Percentiles rank a stretch among this genome's conserved stretches.
Conservation (phyloP, 1,284 basidiomycete species). For the Moesziomyces aphidis region DNA sequence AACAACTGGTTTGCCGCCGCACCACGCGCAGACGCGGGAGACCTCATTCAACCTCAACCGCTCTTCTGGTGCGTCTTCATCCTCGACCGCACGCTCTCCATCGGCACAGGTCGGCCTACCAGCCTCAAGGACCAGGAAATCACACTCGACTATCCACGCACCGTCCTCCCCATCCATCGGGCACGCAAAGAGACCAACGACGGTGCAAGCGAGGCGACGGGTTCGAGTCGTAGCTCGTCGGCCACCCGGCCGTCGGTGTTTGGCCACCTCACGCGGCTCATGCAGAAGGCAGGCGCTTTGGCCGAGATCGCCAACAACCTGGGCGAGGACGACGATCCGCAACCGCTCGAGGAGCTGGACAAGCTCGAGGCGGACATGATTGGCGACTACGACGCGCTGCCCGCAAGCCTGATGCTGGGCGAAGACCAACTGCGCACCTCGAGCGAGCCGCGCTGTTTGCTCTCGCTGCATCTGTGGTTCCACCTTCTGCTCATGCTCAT, state of each 20-base stretch:
- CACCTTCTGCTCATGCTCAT: slow-evolving; percentile 10
- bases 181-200: not conserved
- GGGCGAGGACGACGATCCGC: slow-evolving; percentile 6
- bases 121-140: slow-evolving; percentile 14
- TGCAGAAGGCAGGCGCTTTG: slow-evolving; percentile 8
- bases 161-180: not conserved
- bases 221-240: not conserved
- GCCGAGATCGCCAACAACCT: slow-evolving; percentile 20
- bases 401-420: slow-evolving; percentile 1
- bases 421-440: slow-evolving; percentile 1
- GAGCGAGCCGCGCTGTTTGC: slow-evolving; percentile 5
- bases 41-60: slow-evolving; percentile 5
- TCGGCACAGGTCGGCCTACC: slow-evolving; percentile 9
- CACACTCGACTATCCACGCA: slow-evolving; percentile 8
- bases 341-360: slow-evolving; percentile 11
- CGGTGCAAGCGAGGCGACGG: not conserved
- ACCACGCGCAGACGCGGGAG: not conserved
- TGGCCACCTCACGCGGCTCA: slow-evolving; percentile 9
- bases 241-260: slow-evolving; percentile 1
- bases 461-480: slow-evolving; percentile 13
- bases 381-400: slow-evolving; percentile 5
- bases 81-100: slow-evolving; percentile 8
- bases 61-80: slow-evolving; percentile 14
- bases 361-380: slow-evolving; percentile 11
- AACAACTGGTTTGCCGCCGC: slow-evolving; percentile 2